These are phyloP conservation scores for Fusarium duplospermum DNA, from an alignment of 2,329 filamentous ascomycete species.

Conservation along the genomic window DNA sequence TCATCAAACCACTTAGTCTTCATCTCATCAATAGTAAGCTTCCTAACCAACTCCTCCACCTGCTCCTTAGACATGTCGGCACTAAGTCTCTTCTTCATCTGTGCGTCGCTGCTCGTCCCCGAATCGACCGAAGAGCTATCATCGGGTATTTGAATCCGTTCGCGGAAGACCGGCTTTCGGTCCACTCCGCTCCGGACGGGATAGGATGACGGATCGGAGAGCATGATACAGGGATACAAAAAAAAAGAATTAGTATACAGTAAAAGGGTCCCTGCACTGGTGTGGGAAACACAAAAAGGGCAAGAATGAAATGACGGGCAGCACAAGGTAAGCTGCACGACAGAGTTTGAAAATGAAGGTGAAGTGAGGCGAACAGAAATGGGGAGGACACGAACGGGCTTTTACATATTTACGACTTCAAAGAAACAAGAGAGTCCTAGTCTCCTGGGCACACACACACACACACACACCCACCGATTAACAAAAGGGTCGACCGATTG, in stretches of 20 bases:
- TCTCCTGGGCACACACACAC: not conserved
- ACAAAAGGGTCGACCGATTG: not conserved
- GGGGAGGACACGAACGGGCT: not conserved
- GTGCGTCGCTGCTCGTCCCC: constrained; percentile 32
- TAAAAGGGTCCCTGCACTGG: not conserved
- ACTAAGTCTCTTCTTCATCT: constrained; percentile 37
- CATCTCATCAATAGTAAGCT: constrained; percentile 43
- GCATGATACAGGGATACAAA: constrained; percentile 3
- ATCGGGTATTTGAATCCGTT: constrained; percentile 35
- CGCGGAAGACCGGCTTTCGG: not conserved
- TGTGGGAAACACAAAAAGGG: not conserved
- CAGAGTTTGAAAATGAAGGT: not conserved
- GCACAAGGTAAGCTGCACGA: not conserved
- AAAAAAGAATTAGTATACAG: not conserved
- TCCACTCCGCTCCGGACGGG: constrained; percentile 21
- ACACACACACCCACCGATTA: not conserved
- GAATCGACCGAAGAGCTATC: constrained; percentile 31
- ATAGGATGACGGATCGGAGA: constrained; percentile 26
- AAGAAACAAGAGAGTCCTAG: not conserved
- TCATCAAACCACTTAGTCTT: constrained; percentile 43
- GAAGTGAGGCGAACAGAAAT: not conserved
- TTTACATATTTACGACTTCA: not conserved
- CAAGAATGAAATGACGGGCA: not conserved
- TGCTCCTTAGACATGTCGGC: constrained; percentile 43
- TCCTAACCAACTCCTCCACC: constrained; percentile 39